Conservation (phyloP, 2,329 filamentous ascomycete genomes). For the Ramularia collo-cygni region DNA sequence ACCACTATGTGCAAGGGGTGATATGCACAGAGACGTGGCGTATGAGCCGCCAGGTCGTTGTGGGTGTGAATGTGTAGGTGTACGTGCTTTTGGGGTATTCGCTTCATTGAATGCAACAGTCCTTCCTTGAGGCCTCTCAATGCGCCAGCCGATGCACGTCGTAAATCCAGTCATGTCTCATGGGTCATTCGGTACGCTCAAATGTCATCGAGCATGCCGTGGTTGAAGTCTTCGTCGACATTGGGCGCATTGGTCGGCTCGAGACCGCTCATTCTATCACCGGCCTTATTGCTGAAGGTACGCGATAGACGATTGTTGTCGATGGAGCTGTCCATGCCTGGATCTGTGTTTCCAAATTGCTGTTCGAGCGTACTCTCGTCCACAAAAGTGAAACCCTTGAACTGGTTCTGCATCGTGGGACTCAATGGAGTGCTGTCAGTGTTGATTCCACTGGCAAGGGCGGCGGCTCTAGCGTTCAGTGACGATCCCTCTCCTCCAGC, state of each 20-base stretch:
- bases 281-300: conserved; percentile 34
- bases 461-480: conserved; percentile 83
- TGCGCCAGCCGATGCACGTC: too few relatives aligned
- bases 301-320: conserved; percentile 24
- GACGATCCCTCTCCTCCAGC: conserved; percentile 71
- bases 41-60: too few relatives aligned
- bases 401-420: conserved; percentile 94
- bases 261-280: conserved; percentile 48
- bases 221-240: conserved; percentile 44
- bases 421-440: conserved; percentile 87
- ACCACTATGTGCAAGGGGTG: too few relatives aligned
- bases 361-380: conserved; percentile 93
- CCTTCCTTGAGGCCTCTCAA: too few relatives aligned
- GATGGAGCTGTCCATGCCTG: conserved; percentile 35
- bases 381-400: conserved; percentile 98
- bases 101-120: too few relatives aligned
- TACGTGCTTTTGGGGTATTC: too few relatives aligned
- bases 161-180: background rate
- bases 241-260: conserved; percentile 30
- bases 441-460: conserved; percentile 71
- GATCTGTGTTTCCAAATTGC: conserved; percentile 47
- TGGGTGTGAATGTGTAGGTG: too few relatives aligned
- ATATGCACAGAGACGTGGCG: too few relatives aligned
- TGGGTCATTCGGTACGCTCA: conserved; percentile 7
- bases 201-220: conserved; percentile 36